These are phyloP conservation scores for Solanum verrucosum DNA, from an alignment of 257 asterid genomes.

Conservation along the genomic window DNA sequence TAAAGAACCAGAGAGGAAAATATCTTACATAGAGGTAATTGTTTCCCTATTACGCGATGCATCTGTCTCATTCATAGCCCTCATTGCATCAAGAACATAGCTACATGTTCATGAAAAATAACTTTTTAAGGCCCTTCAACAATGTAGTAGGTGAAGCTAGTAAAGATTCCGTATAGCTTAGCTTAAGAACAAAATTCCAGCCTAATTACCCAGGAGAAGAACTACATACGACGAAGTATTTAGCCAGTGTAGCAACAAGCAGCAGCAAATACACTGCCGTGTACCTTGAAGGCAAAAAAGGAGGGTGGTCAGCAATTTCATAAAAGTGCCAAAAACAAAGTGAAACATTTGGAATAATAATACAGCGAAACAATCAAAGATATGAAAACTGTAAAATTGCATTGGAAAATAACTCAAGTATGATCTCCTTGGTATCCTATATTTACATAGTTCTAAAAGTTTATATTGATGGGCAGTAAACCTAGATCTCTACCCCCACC, in stretches of 20 bases:
- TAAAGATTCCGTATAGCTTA: background rate
- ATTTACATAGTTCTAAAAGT: background rate
- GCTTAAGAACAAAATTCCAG: background rate
- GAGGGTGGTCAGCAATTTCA: background rate
- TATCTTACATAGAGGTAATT: conserved; percentile 60
- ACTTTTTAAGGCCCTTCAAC: background rate
- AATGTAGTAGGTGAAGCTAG: conserved; percentile 1
- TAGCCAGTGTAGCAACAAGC: conserved; percentile 69
- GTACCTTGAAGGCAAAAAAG: conserved; percentile 46
- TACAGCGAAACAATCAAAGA: background rate
- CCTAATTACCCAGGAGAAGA: conserved; percentile 85
- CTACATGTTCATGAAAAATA: conserved; percentile 26
- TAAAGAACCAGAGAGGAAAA: conserved; percentile 8
- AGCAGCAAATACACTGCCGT: conserved; percentile 39
- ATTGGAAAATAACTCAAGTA: background rate
- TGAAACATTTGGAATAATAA: background rate
- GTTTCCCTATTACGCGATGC: conserved; percentile 45
- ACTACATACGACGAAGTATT: conserved; percentile 70
- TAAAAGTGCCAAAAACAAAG: background rate
- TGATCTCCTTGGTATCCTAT: background rate
- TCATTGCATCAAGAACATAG: conserved; percentile 76
- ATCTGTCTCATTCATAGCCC: conserved; percentile 58
- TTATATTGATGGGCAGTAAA: background rate
- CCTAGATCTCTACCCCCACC: background rate
- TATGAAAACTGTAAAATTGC: background rate